These are phyloP conservation scores for Boeremia lycopersici DNA, from an alignment of 2,329 filamentous ascomycete species.

Conservation along the genomic window DNA sequence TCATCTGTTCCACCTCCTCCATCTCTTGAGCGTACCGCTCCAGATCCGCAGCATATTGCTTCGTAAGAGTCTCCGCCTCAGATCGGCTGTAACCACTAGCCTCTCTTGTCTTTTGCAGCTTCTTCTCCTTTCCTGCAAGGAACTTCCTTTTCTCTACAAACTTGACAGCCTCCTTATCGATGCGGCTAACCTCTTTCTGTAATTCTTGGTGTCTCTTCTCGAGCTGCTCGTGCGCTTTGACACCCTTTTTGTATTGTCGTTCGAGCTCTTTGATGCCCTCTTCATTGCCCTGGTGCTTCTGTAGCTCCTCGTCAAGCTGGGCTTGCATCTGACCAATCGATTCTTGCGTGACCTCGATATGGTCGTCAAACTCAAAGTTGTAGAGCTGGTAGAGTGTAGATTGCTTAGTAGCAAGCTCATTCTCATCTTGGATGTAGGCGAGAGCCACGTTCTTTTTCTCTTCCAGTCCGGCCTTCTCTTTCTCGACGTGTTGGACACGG, in stretches of 20 bases:
- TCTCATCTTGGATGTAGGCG: slow-evolving; percentile 87
- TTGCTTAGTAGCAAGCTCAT: slow-evolving; percentile 87
- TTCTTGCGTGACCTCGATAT: slow-evolving; percentile 85
- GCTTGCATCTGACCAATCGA: slow-evolving; percentile 89
- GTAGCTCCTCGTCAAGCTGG: slow-evolving; percentile 82
- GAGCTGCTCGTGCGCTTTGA: slow-evolving; percentile 80
- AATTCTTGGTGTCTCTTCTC: slow-evolving; percentile 82
- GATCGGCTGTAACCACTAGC: slow-evolving; percentile 75
- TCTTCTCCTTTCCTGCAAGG: slow-evolving; percentile 86
- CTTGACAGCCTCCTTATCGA: slow-evolving; percentile 96
- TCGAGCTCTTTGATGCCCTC: slow-evolving; percentile 89
- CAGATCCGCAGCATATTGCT: slow-evolving; percentile 79
- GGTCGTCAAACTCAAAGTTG: slow-evolving; percentile 85
- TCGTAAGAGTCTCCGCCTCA: slow-evolving; percentile 78
- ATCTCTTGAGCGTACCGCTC: slow-evolving; percentile 78
- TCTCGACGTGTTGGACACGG: slow-evolving; percentile 96
- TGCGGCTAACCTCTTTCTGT: slow-evolving; percentile 85
- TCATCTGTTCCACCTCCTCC: slow-evolving; percentile 73
- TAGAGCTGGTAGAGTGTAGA: slow-evolving; percentile 92
- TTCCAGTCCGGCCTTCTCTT: slow-evolving; percentile 89
- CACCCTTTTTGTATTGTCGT: slow-evolving; percentile 80
- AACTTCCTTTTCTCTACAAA: slow-evolving; percentile 99
- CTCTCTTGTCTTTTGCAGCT: slow-evolving; percentile 85
- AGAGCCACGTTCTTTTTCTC: slow-evolving; percentile 97
- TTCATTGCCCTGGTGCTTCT: slow-evolving; percentile 89